Base-by-base conservation (phyloP, 108 stramenopile genomes). In the Epipyxis sp. region DNA sequence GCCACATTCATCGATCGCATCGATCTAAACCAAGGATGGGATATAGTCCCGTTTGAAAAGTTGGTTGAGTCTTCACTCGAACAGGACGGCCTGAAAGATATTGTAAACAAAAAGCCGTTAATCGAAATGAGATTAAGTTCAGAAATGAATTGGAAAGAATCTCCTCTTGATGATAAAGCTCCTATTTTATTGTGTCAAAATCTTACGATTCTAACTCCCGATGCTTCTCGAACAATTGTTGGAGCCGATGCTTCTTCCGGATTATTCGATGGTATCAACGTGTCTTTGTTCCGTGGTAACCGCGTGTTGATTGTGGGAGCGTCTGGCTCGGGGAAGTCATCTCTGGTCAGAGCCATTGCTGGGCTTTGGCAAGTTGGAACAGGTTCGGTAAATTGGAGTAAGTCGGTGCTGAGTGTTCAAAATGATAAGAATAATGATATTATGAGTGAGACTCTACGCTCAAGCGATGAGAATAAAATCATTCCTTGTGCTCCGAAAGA, bases 261-360 rank as follows among this genome's bases (percentile, higher is more conserved):
- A 20, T 76, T 83, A 0, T 32, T 84, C 1, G 13, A 1, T 1
- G 74, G 44, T 25, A 57, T 85, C 1, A 44, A 69, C 40, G 34
- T 85, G 20, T 34, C 2, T 10, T 76, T 95, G 0, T 58, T 72
- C 34, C 86, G 89, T 67, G 91, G 91, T 45, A 81, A 92, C 59
- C 85, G 91, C 74, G 74, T 97, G 59, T 86, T 97, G n/a, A 93
- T 97, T 76, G 89, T 91, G n/a, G 96, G 96, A 10, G 86, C 82
- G 71, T 87, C 86, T 37, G 96, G 96, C 42, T 86, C 91, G 2
- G 94, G 94, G 16, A 95, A 97, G 77, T 84, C 82, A 20, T 87
- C 85, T 78, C 77, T 97, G 43, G 78, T 97, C 2, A 87, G 96
- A 35, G 92, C 91, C 0, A 90, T 97, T 79, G 93, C 94, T 32